These are phyloP conservation scores for Halocafeteria seosinensis DNA, from an alignment of 108 stramenopile genomes.

Conservation along the genomic window DNA sequence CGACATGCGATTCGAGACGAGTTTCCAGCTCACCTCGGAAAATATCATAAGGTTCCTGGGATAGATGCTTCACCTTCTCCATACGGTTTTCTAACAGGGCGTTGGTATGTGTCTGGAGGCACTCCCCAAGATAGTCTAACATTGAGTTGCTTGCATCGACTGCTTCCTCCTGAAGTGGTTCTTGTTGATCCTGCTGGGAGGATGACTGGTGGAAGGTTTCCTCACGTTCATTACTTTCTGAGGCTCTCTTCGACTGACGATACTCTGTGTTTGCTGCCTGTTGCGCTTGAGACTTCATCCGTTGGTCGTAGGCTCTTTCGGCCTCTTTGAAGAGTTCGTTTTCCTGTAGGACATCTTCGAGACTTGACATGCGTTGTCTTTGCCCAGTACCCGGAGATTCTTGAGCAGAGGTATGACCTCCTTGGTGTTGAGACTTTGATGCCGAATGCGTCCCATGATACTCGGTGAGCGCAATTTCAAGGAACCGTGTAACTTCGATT, in stretches of 20 bases:
- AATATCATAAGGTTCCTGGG: neutral
- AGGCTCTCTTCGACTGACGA: no score
- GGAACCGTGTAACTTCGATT: constrained; percentile 8
- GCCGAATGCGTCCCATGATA: constrained; percentile 4
- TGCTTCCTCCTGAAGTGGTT: no score
- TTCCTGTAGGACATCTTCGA: no score
- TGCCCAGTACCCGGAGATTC: no score
- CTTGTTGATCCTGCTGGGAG: neutral
- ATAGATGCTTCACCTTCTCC: neutral
- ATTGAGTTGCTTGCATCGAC: no score
- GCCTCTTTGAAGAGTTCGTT: neutral
- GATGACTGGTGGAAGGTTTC: neutral
- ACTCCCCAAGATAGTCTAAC: neutral
- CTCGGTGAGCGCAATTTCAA: constrained; percentile 9
- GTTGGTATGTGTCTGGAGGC: neutral
- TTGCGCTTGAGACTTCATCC: neutral
- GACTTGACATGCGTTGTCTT: no score
- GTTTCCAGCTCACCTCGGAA: neutral
- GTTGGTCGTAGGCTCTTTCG: neutral
- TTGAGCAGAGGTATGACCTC: no score
- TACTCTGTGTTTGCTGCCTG: neutral
- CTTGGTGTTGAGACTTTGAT: no score
- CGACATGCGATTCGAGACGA: neutral
- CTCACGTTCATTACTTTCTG: no score
- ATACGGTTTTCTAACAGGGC: neutral